Conservation (phyloP, 2,329 filamentous ascomycete species). For the Penicillium griseofulvum region DNA sequence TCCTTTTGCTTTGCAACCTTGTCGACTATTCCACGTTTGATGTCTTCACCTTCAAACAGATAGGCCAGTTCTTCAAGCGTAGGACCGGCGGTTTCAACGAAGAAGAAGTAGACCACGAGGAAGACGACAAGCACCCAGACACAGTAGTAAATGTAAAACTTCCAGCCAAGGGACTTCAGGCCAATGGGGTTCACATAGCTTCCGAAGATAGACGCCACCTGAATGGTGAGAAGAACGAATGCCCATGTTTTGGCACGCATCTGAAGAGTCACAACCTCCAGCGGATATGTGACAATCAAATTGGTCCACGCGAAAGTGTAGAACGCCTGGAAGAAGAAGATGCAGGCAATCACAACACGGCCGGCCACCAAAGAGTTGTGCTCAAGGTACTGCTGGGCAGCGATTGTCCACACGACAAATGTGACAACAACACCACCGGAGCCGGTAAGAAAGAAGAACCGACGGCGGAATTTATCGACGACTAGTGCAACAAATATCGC, state of each 20-base stretch:
- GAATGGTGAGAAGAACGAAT: constrained; percentile 42
- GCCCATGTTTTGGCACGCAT: constrained; percentile 47
- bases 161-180: constrained; percentile 26
- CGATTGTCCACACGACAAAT: constrained; percentile 51
- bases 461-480: constrained; percentile 36
- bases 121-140: constrained; percentile 19
- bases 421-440: constrained; percentile 36
- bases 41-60: constrained; percentile 13
- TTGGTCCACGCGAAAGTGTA: constrained; percentile 48
- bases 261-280: constrained; percentile 44
- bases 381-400: constrained; percentile 45
- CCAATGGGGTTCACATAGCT: constrained; percentile 30
- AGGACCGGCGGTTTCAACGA: constrained; percentile 8
- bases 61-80: constrained; percentile 10
- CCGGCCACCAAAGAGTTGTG: constrained; percentile 27
- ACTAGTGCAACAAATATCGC: constrained; percentile 39
- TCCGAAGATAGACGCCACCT: constrained; percentile 22
- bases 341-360: constrained; percentile 41
- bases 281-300: constrained; percentile 45
- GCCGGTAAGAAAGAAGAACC: constrained; percentile 44
- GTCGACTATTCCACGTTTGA: constrained; percentile 5
- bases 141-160: constrained; percentile 28
- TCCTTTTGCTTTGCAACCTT: constrained; percentile 10
- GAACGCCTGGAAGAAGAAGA: constrained; percentile 45
- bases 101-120: constrained; percentile 14